Evolutionary conservation across 345 rosid genomes (phyloP).

Genomic region (Gossypium mustelinum): DNA sequence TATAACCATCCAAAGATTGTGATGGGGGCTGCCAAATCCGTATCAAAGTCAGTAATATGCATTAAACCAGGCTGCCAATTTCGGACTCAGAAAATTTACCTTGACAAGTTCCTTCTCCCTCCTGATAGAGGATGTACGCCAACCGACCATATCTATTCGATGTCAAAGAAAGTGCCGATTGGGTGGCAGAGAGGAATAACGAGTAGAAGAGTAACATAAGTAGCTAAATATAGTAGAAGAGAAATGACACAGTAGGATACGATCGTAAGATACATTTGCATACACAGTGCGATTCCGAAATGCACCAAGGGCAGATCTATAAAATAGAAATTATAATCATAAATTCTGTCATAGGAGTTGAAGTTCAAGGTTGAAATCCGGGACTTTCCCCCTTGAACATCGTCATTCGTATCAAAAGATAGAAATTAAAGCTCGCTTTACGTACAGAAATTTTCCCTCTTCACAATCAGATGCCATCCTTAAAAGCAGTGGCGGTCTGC

Average conservation of each 20-base stretch:
- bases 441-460: constrained; percentile 75
- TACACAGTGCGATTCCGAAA: constrained; percentile 69
- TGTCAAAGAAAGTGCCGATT: constrained; percentile 39
- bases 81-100: constrained; percentile 34
- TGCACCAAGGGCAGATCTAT: constrained; percentile 77
- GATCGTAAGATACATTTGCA: constrained; percentile 96
- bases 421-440: constrained; percentile 8
- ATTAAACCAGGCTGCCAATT: not conserved
- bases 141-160: constrained; percentile 90
- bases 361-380: not conserved
- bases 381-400: not conserved
- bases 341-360: not conserved
- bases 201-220: constrained; percentile 7
- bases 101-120: constrained; percentile 81
- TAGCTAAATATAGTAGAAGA: constrained; percentile 2
- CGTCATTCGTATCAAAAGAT: not conserved
- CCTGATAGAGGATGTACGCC: constrained; percentile 98
- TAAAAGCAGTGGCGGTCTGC: constrained; percentile 82
- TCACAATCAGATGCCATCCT: constrained; percentile 85
- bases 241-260: constrained; percentile 51
- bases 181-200: constrained; percentile 13
- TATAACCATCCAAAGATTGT: constrained; percentile 88
- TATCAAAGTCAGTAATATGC: not conserved
- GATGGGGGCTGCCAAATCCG: constrained; percentile 59
- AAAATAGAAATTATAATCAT: constrained; percentile 16